Percentiles rank a stretch among this genome's conserved stretches.
Conservation (phyloP, 2,329 filamentous ascomycete genomes). For the Talaromyces atroroseus region DNA sequence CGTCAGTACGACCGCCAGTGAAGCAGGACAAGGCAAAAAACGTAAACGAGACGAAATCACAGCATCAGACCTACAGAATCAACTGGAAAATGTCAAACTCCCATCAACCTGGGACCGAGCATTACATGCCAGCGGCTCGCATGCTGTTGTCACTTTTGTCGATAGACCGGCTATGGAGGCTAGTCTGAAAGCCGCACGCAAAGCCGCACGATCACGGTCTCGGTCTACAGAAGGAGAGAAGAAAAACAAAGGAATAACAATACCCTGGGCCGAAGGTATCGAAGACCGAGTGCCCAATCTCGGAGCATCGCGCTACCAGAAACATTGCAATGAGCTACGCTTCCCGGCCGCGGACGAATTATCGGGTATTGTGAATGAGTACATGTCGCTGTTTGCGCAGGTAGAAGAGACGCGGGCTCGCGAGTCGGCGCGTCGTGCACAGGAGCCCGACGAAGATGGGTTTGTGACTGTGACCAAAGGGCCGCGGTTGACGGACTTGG, state of each 20-base stretch:
- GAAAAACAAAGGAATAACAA: conserved; percentile 42
- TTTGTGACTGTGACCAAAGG: conserved; percentile 88
- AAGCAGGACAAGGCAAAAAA: conserved; percentile 39
- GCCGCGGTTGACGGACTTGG: conserved; percentile 65
- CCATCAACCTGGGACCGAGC: conserved; percentile 69
- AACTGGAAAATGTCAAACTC: conserved; percentile 57
- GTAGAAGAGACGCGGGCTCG: conserved; percentile 61
- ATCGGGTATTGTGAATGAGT: conserved; percentile 73
- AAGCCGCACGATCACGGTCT: conserved; percentile 20
- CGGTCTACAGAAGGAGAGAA: neutral
- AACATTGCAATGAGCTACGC: conserved; percentile 59
- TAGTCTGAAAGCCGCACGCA: conserved; percentile 69
- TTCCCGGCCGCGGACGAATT: conserved; percentile 64
- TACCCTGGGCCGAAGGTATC: conserved; percentile 65
- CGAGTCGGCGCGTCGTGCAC: conserved; percentile 59
- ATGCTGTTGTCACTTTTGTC: conserved; percentile 75
- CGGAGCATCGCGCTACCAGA: conserved; percentile 51
- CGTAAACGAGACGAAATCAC: conserved; percentile 54
- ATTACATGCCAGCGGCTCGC: conserved; percentile 67
- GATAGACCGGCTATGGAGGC: conserved; percentile 73
- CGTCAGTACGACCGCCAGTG: conserved; percentile 4
- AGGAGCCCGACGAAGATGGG: conserved; percentile 86
- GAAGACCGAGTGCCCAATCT: conserved; percentile 53
- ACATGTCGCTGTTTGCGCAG: conserved; percentile 72
- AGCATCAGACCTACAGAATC: conserved; percentile 41